Evolutionary conservation across 192 early-diverging fungal genomes (phyloP), one percentile per base, ranked within the genome.

Genomic region (Oehlia diaphana): DNA sequence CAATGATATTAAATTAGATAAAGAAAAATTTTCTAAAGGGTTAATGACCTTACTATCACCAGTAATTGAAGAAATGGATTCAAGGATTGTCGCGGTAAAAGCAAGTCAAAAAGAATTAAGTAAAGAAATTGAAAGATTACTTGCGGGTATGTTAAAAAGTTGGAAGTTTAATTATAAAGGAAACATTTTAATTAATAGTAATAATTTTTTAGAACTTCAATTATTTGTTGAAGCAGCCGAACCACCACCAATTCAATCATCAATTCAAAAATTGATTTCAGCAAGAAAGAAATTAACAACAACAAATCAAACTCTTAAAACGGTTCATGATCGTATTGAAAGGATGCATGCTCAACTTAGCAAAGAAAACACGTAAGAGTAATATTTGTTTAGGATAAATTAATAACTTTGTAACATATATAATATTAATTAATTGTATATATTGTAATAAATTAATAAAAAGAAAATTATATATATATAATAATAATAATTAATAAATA

Each of bases 61-160:
- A 37, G 76, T 88, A 26, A 71, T 90, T 7, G 77, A 86, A 12
- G 87, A 90, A 61, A 88, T 89, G 79, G 89, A 90, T 72, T 83
- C 83, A 53, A 77, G 83, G 19, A 84, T 90, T 53, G 83, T 86
- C 14, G 83, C 84, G 61, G 84, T 86, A 10, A 85, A 86, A 67
- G 80, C 86, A 74, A 89, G 87, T 63, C 89, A 90, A 70, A 70
- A 77, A 13, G 89, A 88, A n/a, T 82, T 90, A 39, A 85, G 84
- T 58, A 86, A 88, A 68, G 89, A 90, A 71, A 89, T 90, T 67
- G 89, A 90, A 62, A 86, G 89, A 10, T 69, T 90, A 21, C 81
- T 87, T 65, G 88, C 89, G 64, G 89, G 89, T 88, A 84, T 63
- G 37, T 4, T 37, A 37, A 37, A 37, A 2, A 31, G 31, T 31